Evolutionary conservation across 768 basidiomycete species (phyloP).

Genomic region (Lactarius trivialis): DNA sequence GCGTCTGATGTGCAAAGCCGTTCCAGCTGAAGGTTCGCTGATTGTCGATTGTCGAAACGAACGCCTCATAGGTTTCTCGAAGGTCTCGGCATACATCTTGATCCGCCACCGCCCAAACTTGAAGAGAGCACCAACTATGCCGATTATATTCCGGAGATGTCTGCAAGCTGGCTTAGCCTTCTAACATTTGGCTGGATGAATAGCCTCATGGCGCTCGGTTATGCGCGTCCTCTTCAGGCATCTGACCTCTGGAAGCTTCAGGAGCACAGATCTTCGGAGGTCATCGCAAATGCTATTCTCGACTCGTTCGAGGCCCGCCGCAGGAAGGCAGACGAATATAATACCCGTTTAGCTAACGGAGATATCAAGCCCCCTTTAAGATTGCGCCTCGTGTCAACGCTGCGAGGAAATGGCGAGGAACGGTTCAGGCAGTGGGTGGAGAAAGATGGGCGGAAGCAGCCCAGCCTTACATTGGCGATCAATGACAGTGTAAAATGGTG

Average conservation of each 20-base stretch:
- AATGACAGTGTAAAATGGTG: conserved; percentile 74
- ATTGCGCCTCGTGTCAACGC: conserved; percentile 51
- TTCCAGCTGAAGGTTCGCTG: neutral
- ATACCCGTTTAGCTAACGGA: conserved; percentile 58
- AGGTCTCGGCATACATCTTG: conserved; percentile 16
- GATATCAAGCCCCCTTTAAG: conserved; percentile 48
- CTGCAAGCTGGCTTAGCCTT: conserved; percentile 50
- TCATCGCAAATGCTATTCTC: conserved; percentile 57
- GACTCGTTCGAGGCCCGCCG: conserved; percentile 55
- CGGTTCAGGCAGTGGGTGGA: conserved; percentile 62
- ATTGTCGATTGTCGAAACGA: neutral
- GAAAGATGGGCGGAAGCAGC: conserved; percentile 50
- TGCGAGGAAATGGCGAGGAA: conserved; percentile 45
- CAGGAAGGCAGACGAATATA: conserved; percentile 59
- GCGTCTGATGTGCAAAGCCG: neutral
- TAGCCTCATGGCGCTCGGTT: conserved; percentile 64
- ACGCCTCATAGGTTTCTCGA: conserved; percentile 13
- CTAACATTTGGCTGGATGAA: conserved; percentile 75
- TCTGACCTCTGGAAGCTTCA: conserved; percentile 77
- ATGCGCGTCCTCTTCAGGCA: conserved; percentile 72
- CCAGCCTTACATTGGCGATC: conserved; percentile 63
- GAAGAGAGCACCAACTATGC: conserved; percentile 55
- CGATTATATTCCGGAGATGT: conserved; percentile 55
- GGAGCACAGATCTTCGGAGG: conserved; percentile 49
- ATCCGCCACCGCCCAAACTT: conserved; percentile 40